Base-by-base conservation (phyloP, 2,329 filamentous ascomycete genomes). In the Didymella glomerata region DNA sequence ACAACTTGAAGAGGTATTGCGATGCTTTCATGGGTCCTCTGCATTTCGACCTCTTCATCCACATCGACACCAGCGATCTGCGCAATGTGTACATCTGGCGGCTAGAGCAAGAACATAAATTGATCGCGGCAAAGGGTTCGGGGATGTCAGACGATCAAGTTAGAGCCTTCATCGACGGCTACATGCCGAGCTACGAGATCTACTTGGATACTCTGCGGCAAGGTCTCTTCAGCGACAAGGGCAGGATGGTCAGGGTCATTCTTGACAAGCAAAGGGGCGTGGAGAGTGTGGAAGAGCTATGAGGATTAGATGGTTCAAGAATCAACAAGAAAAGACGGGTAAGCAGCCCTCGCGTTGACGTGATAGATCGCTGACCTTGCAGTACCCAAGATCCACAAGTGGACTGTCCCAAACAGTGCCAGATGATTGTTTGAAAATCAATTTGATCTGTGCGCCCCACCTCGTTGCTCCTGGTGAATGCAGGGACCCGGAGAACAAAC, bases 131-230 rank as follows among this genome's bases (percentile, higher is more conserved):
- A 22, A 90, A 85, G 64, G 92, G 90, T 1, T 84, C 83, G 0
- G 93, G 92, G 28, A 97, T 97, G 93, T 90, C 86, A 1, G 88
- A 91, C 66, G 89, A 92, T 55, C 85, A 94, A 74, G 91, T 97
- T 42, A 82, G 86, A 56, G 81, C 84, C 46, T 97, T 97, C 75
- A 90, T 91, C 16, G 84, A 89, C 72, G 86, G 87, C 1, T 83
- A 82, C 68, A 76, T 75, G 74, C 84, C 85, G 13, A 84, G 82
- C 22, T 86, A 86, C 68, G 85, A 87, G 69, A 72, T 86, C 3
- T 87, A 83, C 68, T 78, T 82, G 3, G 80, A 83, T 34, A 69
- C 69, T 3, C 69, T 86, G 45, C 77, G 84, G 51, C 60, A 76
- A n/a, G 84, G 84, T 0, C 76, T 84, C 2, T 84, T 85, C 53